phyloP scores from a whole-genome alignment of 164 flowering plant genomes.

The Stephania japonica region DNA sequence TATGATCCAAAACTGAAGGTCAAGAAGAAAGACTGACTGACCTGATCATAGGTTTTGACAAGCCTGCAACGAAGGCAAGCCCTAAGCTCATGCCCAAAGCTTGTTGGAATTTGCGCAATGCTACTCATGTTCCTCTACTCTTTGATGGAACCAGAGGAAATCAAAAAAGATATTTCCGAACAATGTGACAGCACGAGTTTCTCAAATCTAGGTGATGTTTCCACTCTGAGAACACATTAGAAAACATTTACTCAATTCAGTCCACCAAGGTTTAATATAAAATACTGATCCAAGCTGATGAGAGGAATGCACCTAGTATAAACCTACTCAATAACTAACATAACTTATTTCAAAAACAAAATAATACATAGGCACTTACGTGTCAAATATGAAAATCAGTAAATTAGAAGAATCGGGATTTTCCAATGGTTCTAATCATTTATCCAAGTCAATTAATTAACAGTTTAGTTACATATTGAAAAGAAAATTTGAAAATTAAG shows the following conservation, averaged over 20 bases:
- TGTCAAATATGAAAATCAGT: too few species aligned
- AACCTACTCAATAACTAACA: too few species aligned
- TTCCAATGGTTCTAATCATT: too few species aligned
- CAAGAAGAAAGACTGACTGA: conserved; percentile 14
- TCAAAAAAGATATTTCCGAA: not conserved
- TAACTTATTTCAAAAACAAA: too few species aligned
- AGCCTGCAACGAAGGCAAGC: conserved; percentile 98
- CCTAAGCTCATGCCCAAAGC: conserved; percentile 94
- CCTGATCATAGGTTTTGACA: conserved; percentile 97
- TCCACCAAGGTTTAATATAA: not conserved
- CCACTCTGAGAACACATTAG: not conserved
- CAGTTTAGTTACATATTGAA: too few species aligned
- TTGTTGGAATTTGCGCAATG: conserved; percentile 87
- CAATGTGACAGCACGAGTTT: not conserved
- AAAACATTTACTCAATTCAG: not conserved
- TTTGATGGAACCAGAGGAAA: not conserved
- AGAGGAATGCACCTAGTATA: not conserved
- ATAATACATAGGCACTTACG: not conserved
- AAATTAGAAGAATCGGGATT: not conserved
- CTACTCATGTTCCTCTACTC: conserved; percentile 17
- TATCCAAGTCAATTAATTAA: too few species aligned
- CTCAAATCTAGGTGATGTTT: not conserved
- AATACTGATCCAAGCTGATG: not conserved
- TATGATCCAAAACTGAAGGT: not conserved
- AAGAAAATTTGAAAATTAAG: too few species aligned